phyloP scores from a whole-genome alignment of 2,329 filamentous ascomycete species.

The Cadophora gregata region DNA sequence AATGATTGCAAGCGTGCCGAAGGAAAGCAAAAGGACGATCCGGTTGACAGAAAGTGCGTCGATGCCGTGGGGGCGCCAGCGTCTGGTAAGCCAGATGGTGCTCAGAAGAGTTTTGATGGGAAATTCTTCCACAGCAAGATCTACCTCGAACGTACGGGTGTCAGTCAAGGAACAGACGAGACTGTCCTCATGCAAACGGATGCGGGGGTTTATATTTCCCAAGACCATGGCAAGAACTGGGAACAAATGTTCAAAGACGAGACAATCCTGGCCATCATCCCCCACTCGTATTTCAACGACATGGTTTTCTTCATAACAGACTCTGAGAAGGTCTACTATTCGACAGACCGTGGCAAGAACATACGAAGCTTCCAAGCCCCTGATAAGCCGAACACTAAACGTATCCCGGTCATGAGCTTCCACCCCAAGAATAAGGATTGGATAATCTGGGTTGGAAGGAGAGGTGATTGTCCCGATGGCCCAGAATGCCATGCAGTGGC shows the following conservation, averaged over 20 bases:
- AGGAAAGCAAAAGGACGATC: conserved; percentile 71
- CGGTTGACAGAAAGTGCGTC: conserved; percentile 77
- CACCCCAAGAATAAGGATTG: conserved; percentile 87
- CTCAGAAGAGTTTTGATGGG: conserved; percentile 67
- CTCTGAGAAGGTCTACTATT: conserved; percentile 73
- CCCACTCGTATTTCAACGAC: conserved; percentile 83
- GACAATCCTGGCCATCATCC: conserved; percentile 72
- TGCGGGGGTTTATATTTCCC: conserved; percentile 69
- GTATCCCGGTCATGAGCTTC: conserved; percentile 70
- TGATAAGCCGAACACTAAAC: conserved; percentile 51
- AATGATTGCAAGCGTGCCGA: conserved; percentile 70
- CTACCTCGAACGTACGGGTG: conserved; percentile 81
- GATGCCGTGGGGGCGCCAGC: conserved; percentile 61
- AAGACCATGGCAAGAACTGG: conserved; percentile 92
- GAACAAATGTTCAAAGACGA: conserved; percentile 71
- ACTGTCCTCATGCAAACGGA: conserved; percentile 63
- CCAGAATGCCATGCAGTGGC: conserved; percentile 73
- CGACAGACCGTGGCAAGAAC: conserved; percentile 75
- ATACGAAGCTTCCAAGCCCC: conserved; percentile 78
- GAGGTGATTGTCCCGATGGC: conserved; percentile 64
- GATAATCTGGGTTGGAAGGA: conserved; percentile 85
- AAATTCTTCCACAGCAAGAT: conserved; percentile 59
- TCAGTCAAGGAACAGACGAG: conserved; percentile 71
- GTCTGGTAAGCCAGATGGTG: conserved; percentile 69
- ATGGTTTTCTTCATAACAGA: conserved; percentile 84